Evolutionary conservation across 1,284 basidiomycete genomes (phyloP).

Genomic region (Tilletia indica): DNA sequence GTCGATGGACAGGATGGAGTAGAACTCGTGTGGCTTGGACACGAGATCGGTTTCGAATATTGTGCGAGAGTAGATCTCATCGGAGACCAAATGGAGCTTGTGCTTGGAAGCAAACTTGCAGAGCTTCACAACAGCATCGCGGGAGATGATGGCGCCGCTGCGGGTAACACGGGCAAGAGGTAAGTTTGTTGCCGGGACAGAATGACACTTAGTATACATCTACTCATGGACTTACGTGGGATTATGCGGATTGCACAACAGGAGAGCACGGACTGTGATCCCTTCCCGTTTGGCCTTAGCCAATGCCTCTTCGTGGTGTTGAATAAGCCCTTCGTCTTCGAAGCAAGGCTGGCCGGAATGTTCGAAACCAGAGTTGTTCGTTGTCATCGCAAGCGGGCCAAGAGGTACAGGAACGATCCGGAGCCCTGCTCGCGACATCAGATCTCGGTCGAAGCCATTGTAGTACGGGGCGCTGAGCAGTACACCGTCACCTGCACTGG

Average conservation of each 20-base stretch:
- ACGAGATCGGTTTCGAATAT: slow-evolving; percentile 28
- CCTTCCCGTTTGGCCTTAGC: slow-evolving; percentile 26
- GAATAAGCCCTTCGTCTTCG: slow-evolving; percentile 25
- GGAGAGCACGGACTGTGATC: slow-evolving; percentile 26
- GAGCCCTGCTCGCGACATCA: slow-evolving; percentile 8
- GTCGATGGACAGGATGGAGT: slow-evolving; percentile 41
- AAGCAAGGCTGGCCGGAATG: slow-evolving; percentile 23
- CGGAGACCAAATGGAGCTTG: slow-evolving; percentile 40
- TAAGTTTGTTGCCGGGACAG: not conserved
- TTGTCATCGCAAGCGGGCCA: slow-evolving; percentile 26
- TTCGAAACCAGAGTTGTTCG: slow-evolving; percentile 17
- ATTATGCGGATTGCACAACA: slow-evolving; percentile 49
- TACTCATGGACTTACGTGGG: slow-evolving; percentile 26
- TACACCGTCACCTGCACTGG: slow-evolving; percentile 38
- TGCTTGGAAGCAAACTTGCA: slow-evolving; percentile 38
- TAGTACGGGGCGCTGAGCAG: slow-evolving; percentile 40
- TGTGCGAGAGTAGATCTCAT: slow-evolving; percentile 48
- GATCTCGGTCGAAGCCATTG: slow-evolving; percentile 43
- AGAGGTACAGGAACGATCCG: slow-evolving; percentile 27
- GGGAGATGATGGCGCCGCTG: slow-evolving; percentile 39
- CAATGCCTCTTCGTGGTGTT: slow-evolving; percentile 33
- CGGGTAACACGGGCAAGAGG: slow-evolving; percentile 23
- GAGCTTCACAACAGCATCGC: slow-evolving; percentile 34
- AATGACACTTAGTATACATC: not conserved
- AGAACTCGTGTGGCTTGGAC: slow-evolving; percentile 27